Evolutionary conservation across 139 green algal species (phyloP).

Genomic region (Marvania coccoides): DNA sequence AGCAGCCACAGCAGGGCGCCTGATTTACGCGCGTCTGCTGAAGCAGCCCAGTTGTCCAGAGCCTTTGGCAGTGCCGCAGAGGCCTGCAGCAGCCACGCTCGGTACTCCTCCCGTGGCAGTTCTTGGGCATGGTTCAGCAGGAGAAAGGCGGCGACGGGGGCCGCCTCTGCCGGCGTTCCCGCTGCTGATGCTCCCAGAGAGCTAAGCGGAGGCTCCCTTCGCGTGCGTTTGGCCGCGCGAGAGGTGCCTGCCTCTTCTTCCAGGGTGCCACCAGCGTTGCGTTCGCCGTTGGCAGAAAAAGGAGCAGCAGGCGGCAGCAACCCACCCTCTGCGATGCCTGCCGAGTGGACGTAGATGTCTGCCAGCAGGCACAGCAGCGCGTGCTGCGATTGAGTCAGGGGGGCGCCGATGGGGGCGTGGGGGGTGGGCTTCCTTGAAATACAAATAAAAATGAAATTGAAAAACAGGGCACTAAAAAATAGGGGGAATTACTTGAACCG

Average conservation of each 20-base stretch:
- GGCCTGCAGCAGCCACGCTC: constrained; percentile 10
- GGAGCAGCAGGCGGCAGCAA: too few species aligned
- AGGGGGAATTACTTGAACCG: background rate
- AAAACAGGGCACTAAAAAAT: background rate
- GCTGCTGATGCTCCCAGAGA: too few species aligned
- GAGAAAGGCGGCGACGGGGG: constrained; percentile 15
- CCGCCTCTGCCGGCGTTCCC: constrained; percentile 8
- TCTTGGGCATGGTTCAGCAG: constrained; percentile 7
- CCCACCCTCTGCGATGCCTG: background rate
- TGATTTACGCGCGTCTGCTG: background rate
- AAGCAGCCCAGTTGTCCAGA: background rate
- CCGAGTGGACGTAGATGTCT: background rate
- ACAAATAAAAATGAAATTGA: background rate
- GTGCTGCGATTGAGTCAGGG: background rate
- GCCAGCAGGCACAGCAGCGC: constrained; percentile 20
- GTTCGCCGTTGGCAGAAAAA: background rate
- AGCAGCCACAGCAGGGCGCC: constrained; percentile 25
- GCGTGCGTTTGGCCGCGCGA: background rate
- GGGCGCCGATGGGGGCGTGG: background rate
- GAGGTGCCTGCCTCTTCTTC: background rate
- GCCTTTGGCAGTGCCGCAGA: background rate
- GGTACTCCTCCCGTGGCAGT: constrained; percentile 3
- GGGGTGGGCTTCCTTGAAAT: background rate
- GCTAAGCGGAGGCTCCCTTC: too few species aligned
- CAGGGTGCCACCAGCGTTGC: background rate